Conservation (phyloP, 805 yeast genomes). For the Wickerhamiella sorbophila region DNA sequence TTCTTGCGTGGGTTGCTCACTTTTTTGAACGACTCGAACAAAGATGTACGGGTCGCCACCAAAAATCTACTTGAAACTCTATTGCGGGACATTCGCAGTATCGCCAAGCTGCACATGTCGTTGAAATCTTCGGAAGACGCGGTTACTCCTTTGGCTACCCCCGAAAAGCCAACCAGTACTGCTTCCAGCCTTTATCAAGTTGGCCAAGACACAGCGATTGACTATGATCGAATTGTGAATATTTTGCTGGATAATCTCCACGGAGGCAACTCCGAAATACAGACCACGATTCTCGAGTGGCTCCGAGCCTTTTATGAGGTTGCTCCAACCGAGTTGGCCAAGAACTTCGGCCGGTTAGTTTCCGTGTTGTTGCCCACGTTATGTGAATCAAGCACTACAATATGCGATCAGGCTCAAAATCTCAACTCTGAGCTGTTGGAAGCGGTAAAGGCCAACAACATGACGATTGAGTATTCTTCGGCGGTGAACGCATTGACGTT, state of each 20-base stretch:
- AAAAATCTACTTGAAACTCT: constrained; percentile 61
- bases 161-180: background rate
- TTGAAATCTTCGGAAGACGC: background rate
- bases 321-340: constrained; percentile 61
- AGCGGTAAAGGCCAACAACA: constrained; percentile 30
- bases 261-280: constrained; percentile 60
- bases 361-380: constrained; percentile 51
- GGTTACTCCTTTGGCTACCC: constrained; percentile 5
- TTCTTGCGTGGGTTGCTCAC: constrained; percentile 72
- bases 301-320: constrained; percentile 54
- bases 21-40: constrained; percentile 68
- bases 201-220: constrained; percentile 72
- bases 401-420: constrained; percentile 39
- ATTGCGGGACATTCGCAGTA: constrained; percentile 63
- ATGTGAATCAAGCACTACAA: constrained; percentile 36
- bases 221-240: constrained; percentile 65
- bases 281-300: constrained; percentile 72
- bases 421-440: constrained; percentile 46
- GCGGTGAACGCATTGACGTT: constrained; percentile 58
- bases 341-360: constrained; percentile 60
- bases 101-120: constrained; percentile 46
- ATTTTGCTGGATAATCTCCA: constrained; percentile 71
- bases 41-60: constrained; percentile 78
- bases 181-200: constrained; percentile 36
- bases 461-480: constrained; percentile 35